phyloP scores from a whole-genome alignment of 192 early-diverging fungal species.

The Linnemannia elongata region DNA sequence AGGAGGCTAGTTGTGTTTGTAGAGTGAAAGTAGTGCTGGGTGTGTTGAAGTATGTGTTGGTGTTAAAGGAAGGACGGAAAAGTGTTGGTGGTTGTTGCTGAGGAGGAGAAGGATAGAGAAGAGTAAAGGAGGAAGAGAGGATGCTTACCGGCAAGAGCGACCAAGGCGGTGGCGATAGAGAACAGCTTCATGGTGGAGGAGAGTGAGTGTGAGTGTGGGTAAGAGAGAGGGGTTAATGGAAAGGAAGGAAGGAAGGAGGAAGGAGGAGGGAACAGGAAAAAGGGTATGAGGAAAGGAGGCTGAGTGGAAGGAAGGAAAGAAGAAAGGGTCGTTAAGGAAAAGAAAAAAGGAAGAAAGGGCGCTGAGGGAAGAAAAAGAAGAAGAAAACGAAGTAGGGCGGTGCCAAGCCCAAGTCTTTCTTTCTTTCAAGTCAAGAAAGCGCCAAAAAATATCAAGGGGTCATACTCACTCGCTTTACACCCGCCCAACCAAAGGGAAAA shows the following conservation, averaged over 20 bases:
- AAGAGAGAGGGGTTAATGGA: neutral
- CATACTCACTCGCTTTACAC: too few species aligned
- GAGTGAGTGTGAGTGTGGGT: neutral
- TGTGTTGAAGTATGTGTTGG: too few species aligned
- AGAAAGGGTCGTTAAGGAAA: neutral
- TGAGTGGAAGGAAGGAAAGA: neutral
- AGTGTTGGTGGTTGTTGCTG: too few species aligned
- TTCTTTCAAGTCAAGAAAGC: too few species aligned
- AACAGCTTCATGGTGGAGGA: slow-evolving; percentile 42
- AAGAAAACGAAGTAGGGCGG: neutral
- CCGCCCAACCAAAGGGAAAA: too few species aligned
- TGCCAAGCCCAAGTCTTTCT: too few species aligned
- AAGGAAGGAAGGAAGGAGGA: neutral
- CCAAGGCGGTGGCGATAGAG: slow-evolving; percentile 43
- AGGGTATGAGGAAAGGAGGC: slow-evolving; percentile 10
- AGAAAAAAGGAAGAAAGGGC: neutral
- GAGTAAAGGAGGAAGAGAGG: neutral
- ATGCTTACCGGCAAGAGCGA: slow-evolving; percentile 35
- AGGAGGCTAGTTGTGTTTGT: too few species aligned
- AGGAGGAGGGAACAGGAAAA: neutral
- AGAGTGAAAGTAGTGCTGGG: too few species aligned
- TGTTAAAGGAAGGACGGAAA: too few species aligned
- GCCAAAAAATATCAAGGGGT: too few species aligned
- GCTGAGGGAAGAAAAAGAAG: neutral
- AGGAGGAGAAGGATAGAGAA: neutral